Conservation (phyloP, 495 filamentous ascomycete species). For the Elasticomyces elasticus region DNA sequence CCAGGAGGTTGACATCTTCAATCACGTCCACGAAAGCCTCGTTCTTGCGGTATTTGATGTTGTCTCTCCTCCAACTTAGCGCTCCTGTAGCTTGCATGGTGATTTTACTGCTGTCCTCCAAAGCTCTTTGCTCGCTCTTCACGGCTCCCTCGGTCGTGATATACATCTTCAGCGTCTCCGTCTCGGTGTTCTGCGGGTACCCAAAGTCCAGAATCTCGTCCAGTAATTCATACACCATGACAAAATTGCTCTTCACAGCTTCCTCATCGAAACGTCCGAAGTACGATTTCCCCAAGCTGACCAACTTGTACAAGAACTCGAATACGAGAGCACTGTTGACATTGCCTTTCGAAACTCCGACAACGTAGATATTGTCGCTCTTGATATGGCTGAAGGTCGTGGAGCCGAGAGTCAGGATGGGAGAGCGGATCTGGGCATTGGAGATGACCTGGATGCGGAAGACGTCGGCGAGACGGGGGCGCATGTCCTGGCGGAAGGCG, state of each 20-base stretch:
- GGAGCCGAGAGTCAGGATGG: constrained; percentile 91
- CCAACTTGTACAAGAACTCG: constrained; percentile 90
- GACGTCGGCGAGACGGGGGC: constrained; percentile 91
- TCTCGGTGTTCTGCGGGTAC: constrained; percentile 98
- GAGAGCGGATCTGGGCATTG: constrained; percentile 94
- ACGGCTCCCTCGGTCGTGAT: constrained; percentile 94
- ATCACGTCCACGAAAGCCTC: constrained; percentile 99
- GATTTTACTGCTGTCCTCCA: constrained; percentile 89
- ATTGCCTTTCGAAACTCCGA: constrained; percentile 97
- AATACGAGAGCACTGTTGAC: constrained; percentile 98
- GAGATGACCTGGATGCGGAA: constrained; percentile 99
- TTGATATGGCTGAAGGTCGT: constrained; percentile 99
- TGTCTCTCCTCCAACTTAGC: constrained; percentile 88
- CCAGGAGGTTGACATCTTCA: constrained; percentile 96
- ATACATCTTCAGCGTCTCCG: constrained; percentile 99
- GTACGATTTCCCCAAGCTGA: constrained; percentile 84
- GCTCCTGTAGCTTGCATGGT: constrained; percentile 99
- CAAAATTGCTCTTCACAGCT: constrained; percentile 99
- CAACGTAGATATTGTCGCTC: constrained; percentile 98
- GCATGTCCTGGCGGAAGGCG: constrained; percentile 94
- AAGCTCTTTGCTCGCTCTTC: constrained; percentile 73
- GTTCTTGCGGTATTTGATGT: constrained; percentile 99
- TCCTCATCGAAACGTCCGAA: constrained; percentile 99
- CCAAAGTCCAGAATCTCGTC: constrained; percentile 99
- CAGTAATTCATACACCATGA: constrained; percentile 93